These are phyloP conservation scores for Eurotiales sp. DNA, from an alignment of 2,329 filamentous ascomycete genomes.

Conservation along the genomic window DNA sequence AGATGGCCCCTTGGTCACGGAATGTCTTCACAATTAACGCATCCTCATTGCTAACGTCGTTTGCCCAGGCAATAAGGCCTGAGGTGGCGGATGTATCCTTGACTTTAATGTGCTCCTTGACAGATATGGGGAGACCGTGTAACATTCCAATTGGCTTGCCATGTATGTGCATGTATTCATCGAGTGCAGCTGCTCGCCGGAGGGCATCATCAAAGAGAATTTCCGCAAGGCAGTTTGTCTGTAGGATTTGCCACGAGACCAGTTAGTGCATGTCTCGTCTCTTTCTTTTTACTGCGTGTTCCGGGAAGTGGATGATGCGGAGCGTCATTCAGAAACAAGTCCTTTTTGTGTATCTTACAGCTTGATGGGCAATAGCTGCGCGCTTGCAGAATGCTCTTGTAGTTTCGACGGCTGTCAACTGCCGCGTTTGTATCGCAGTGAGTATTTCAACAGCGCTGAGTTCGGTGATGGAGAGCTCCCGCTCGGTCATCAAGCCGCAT, in stretches of 20 bases:
- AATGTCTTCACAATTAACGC: constrained; percentile 17
- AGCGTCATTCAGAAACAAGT: neutral
- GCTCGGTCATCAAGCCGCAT: constrained; percentile 6
- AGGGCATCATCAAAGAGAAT: constrained; percentile 35
- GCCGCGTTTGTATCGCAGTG: neutral
- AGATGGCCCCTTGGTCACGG: constrained; percentile 9
- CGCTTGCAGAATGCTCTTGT: constrained; percentile 46
- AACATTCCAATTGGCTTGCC: constrained; percentile 32
- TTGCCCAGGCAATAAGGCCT: constrained; percentile 31
- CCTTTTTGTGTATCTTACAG: neutral
- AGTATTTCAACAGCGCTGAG: constrained; percentile 12
- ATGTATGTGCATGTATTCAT: constrained; percentile 28
- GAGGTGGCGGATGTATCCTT: constrained; percentile 33
- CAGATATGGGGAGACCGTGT: constrained; percentile 38
- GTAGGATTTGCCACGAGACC: neutral
- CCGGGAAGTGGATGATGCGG: no score
- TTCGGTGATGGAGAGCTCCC: constrained; percentile 13
- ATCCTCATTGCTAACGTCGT: constrained; percentile 13
- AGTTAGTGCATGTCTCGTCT: neutral
- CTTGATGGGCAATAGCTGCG: constrained; percentile 27
- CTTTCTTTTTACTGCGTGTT: no score
- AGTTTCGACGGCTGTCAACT: constrained; percentile 8
- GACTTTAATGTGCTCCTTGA: constrained; percentile 58
- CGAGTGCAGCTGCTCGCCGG: constrained; percentile 33
- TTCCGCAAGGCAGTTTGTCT: constrained; percentile 33